Evolutionary conservation across 495 filamentous ascomycete species (phyloP), one percentile per base, ranked within the genome.

Genomic region (Rhypophila decipiens): DNA sequence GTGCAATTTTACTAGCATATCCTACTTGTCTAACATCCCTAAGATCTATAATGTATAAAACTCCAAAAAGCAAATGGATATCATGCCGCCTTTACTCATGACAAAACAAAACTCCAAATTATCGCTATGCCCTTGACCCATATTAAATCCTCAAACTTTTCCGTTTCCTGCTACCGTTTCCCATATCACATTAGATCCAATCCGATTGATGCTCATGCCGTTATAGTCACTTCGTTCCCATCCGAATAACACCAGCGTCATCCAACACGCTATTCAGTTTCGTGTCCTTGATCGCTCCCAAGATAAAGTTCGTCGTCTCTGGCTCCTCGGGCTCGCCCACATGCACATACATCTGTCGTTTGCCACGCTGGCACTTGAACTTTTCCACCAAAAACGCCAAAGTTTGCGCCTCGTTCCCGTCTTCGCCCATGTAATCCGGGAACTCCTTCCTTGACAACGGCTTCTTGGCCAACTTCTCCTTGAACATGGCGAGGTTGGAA

Each of bases 221-320:
- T n/a, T n/a, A n/a, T n/a, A n/a, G n/a, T 24, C 22, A 44, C 17
- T 20, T 21, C 4, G 17, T 17, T 19, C 34, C 31, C 17, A 13
- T 5, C 43, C 33, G 31, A 31, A 40, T 36, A 2, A 52, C 4
- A 4, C 49, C 49, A 2, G 27, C n/a, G 2, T 47, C 43, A 1
- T 19, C 31, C n/a, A 52, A 20, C 1, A 40, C 39, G 12, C 39
- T 10, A 24, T 48, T 21, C 34, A 52, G 27, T 45, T 47, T 52
- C 4, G 44, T 35, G 12, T 53, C 45, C 37, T 53, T 53, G 17
- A 42, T 42, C 1, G 46, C 41, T 21, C 39, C 34, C 7, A 49
- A 15, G 12, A 53, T 46, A 18, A 44, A 45, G 3, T 8, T 17
- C n/a, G 44, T 42, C 1, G 38, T 49, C 21, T 33, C 10, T 7